These are phyloP conservation scores for Ensete glaucum DNA, from an alignment of 176 grass and related monocot species.

Conservation along the genomic window DNA sequence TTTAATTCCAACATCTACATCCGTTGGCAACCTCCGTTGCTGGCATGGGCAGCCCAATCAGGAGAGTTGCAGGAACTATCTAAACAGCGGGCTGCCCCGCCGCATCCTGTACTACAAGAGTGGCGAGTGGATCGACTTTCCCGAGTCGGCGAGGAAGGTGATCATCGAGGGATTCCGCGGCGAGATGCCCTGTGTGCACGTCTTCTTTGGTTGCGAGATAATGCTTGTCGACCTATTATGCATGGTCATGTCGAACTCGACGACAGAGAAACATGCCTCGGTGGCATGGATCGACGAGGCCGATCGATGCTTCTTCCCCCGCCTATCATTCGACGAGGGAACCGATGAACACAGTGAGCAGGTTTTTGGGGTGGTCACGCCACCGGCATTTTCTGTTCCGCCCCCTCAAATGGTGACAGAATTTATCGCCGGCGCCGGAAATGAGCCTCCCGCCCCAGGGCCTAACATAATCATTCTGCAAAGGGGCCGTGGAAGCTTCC, in stretches of 20 bases:
- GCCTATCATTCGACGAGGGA: conserved; percentile 49
- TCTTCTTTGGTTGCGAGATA: conserved; percentile 37
- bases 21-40: no score
- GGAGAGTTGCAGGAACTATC: conserved; percentile 20
- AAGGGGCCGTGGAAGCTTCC: conserved; percentile 42
- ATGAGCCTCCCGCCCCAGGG: no score
- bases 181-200: conserved; percentile 38
- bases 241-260: conserved; percentile 53
- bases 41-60: no score
- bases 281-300: conserved; percentile 62
- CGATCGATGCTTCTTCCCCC: conserved; percentile 51
- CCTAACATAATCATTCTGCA: conserved; percentile 18
- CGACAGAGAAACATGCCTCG: conserved; percentile 43
- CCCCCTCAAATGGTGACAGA: conserved; percentile 42
- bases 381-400: conserved; percentile 29
- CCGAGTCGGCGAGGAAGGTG: conserved; percentile 37
- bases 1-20: no score
- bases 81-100: conserved; percentile 46
- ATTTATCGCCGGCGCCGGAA: conserved; percentile 45
- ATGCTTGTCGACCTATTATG: conserved; percentile 65
- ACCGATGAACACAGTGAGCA: conserved; percentile 6
- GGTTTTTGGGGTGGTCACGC: conserved; percentile 20
- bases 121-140: conserved; percentile 49
- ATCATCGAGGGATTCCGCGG: conserved; percentile 49
- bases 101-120: conserved; percentile 55